Percentiles rank a stretch among this genome's conserved stretches.
Evolutionary conservation across 2,329 filamentous ascomycete species (phyloP).

Genomic region (Alternaria metachromatica): DNA sequence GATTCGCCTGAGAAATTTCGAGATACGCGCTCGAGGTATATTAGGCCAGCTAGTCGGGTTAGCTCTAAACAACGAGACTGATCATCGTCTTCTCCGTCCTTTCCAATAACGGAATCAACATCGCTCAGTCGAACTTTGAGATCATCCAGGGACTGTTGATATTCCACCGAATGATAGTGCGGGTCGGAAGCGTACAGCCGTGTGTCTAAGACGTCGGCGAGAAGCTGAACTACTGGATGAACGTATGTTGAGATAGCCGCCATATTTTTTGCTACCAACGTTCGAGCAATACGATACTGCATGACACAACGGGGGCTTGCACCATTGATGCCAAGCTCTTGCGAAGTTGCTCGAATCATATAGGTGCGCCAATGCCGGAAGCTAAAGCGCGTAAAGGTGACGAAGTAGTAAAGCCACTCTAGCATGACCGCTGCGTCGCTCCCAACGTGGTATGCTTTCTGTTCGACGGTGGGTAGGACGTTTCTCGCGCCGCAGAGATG

Average conservation of each 20-base stretch:
- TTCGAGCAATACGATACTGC: not conserved
- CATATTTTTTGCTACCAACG: not conserved
- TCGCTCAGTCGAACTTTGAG: not conserved
- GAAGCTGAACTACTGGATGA: not conserved
- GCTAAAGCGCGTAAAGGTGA: slow-evolving; percentile 11
- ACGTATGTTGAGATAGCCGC: not conserved
- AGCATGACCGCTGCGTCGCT: not conserved
- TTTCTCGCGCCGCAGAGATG: not conserved
- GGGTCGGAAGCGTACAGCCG: not conserved
- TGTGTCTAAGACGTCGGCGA: not conserved
- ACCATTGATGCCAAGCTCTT: slow-evolving; percentile 2
- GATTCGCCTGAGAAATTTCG: not conserved
- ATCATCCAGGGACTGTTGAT: not conserved
- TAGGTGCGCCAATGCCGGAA: slow-evolving; percentile 20
- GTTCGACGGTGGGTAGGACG: not conserved
- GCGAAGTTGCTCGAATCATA: not conserved
- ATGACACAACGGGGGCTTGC: not conserved
- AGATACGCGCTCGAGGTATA: not conserved
- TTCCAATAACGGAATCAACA: fast-evolving
- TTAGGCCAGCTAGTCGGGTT: not conserved
- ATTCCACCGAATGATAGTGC: not conserved
- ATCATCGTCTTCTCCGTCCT: not conserved
- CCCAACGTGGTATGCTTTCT: not conserved
- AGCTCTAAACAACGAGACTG: not conserved
- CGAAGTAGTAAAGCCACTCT: slow-evolving; percentile 14